Evolutionary conservation across 768 basidiomycete species (phyloP), one percentile per base, ranked within the genome.

Genomic region (Lentinula raphanica): DNA sequence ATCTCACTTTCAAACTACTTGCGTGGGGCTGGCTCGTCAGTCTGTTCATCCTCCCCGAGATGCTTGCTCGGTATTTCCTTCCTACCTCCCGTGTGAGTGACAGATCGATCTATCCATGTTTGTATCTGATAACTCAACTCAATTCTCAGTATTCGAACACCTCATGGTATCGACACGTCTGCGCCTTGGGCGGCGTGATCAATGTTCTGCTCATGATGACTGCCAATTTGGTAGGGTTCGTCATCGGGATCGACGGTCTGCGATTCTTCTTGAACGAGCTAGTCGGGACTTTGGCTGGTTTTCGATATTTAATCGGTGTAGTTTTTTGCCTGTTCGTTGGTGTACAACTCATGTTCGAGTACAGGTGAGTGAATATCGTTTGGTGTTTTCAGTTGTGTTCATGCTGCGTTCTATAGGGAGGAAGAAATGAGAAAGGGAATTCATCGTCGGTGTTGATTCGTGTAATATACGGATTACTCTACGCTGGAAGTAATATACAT

Each of bases 21-120:
- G 86, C 92, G 1, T 99, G 95, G 95, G 96, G 97, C 2, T 98
- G 97, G 97, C 86, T 97, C 9, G 80, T 96, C 59, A 90, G 86
- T 66, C 60, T 96, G 48, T 97, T 99, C 71, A 86, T 99, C 60
- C 60, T 94, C 5, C 96, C 95, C 0, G 96, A 98, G 71, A 65
- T 97, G 9, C 58, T 80, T 0, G 90, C 85, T 1, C 71, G 76
- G 9, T 79, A 73, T 61, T 19, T 88, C 1, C 67, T 98, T 2
- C 85, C 92, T 0, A 71, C 75, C 17, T 74, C 79, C 3, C 85
- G 84, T 75, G 94, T 93, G 57, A 66, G 78, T 66, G 57, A 54
- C 40, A 35, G 58, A 53, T 13, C 11, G 2, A 44, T 28, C 45
- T 51, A 49, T 53, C 40, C 49, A 1, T 49, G 7, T 32, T 36